These are phyloP conservation scores for Fraxinus dipetala DNA, from an alignment of 305 asterid genomes.

Conservation along the genomic window DNA sequence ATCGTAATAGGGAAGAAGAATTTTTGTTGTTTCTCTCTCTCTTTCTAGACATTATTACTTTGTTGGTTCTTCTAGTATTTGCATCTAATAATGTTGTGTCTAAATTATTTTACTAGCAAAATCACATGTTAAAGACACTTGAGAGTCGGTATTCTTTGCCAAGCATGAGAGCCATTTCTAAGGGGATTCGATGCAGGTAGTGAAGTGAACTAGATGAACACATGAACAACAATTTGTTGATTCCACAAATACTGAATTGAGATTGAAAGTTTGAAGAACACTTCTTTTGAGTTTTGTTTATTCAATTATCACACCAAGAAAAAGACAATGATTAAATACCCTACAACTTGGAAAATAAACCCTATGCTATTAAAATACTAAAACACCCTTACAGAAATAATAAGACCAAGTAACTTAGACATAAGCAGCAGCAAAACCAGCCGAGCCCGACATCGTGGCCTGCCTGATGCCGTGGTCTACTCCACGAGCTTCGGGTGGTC, in stretches of 20 bases:
- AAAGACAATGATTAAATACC: not conserved
- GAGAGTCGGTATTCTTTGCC: not conserved
- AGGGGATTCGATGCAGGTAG: not conserved
- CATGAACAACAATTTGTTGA: not conserved
- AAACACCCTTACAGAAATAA: not conserved
- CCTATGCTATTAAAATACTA: not conserved
- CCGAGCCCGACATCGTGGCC: not conserved
- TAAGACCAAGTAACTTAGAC: not conserved
- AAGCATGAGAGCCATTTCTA: not conserved
- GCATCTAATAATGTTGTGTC: not conserved
- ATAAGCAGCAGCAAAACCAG: not conserved
- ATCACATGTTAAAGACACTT: not conserved
- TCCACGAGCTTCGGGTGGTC: not conserved
- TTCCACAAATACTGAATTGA: not conserved
- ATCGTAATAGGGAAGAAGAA: not conserved
- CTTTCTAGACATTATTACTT: not conserved
- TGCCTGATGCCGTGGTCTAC: not conserved
- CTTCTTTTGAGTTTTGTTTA: not conserved
- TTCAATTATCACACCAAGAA: not conserved
- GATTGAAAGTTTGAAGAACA: not conserved
- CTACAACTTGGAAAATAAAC: not conserved
- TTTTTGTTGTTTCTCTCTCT: not conserved
- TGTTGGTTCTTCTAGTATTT: not conserved
- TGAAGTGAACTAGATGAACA: not conserved
- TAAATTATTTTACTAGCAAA: not conserved